Conservation (phyloP, 2,329 filamentous ascomycete species). For the Sporothrix pallida region DNA sequence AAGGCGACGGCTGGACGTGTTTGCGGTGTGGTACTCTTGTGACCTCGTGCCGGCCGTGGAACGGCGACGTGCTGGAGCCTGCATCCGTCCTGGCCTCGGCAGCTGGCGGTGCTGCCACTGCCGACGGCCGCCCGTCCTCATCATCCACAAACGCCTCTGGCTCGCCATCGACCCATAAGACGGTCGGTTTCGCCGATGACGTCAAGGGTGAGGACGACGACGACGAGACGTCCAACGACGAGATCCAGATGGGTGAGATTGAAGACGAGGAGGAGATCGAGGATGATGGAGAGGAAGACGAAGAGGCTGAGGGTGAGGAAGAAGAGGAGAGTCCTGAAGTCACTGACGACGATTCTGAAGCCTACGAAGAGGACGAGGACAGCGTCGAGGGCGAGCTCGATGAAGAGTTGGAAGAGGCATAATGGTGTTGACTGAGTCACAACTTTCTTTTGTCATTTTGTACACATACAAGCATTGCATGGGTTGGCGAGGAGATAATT, state of each 20-base stretch:
- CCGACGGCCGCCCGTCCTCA: slow-evolving; percentile 28
- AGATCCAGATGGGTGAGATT: slow-evolving; percentile 2
- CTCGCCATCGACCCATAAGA: slow-evolving; percentile 51
- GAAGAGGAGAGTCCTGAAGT: neutral
- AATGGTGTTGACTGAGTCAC: neutral
- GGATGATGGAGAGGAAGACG: neutral
- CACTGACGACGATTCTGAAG: slow-evolving; percentile 41
- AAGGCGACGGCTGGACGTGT: slow-evolving; percentile 93
- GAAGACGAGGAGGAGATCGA: neutral
- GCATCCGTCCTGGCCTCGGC: slow-evolving; percentile 29
- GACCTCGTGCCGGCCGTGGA: slow-evolving; percentile 88
- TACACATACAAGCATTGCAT: slow-evolving; percentile 23
- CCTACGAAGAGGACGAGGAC: slow-evolving; percentile 44
- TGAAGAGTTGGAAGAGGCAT: slow-evolving; percentile 17
- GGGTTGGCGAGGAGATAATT: neutral
- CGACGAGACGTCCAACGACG: slow-evolving; percentile 38
- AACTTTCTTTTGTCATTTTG: neutral
- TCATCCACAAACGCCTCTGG: slow-evolving; percentile 30
- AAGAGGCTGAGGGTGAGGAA: neutral
- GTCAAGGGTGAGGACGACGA: slow-evolving; percentile 45
- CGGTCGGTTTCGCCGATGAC: slow-evolving; percentile 67
- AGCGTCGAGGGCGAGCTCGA: slow-evolving; percentile 40
- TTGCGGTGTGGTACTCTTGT: slow-evolving; percentile 84
- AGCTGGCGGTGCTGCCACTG: neutral
- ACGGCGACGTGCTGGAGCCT: slow-evolving; percentile 79